Evolutionary conservation across 176 grass and related monocot species (phyloP).

Genomic region (Cenchrus fungigraminus): DNA sequence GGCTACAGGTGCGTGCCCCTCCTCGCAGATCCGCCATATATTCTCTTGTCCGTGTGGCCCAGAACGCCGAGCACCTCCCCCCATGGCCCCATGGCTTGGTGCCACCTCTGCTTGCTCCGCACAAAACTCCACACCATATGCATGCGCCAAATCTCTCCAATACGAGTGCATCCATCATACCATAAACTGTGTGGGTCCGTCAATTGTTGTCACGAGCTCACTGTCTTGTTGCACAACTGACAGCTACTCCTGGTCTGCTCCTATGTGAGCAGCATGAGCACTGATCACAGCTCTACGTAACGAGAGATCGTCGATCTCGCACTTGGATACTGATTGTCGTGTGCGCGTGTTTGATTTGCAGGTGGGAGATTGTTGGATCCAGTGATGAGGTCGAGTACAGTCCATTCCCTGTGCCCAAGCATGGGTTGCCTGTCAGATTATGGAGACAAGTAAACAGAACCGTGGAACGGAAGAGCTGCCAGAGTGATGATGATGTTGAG

Average conservation of each 20-base stretch:
- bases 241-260: neutral
- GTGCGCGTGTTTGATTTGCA: constrained; percentile 49
- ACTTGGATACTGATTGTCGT: constrained; percentile 6
- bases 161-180: constrained; percentile 3
- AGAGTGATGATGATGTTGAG: constrained; percentile 8
- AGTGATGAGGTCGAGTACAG: constrained; percentile 75
- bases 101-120: constrained; percentile 16
- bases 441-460: constrained; percentile 30
- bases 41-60: constrained; percentile 29
- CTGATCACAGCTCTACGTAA: constrained; percentile 14
- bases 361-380: constrained; percentile 66
- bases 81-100: neutral
- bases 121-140: constrained; percentile 20
- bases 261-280: neutral
- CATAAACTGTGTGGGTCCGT: constrained; percentile 11
- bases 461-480: neutral
- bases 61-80: neutral
- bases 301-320: neutral
- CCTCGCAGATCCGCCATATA: constrained; percentile 40
- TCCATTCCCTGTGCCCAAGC: constrained; percentile 95
- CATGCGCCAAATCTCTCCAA: constrained; percentile 29
- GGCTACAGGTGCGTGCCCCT: constrained; percentile 63
- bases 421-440: constrained; percentile 63
- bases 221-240: constrained; percentile 19
- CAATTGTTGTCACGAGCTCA: neutral